Percentiles rank a stretch among this genome's conserved stretches.
phyloP scores from a whole-genome alignment of 2,329 filamentous ascomycete species.

The Alternaria sp. region DNA sequence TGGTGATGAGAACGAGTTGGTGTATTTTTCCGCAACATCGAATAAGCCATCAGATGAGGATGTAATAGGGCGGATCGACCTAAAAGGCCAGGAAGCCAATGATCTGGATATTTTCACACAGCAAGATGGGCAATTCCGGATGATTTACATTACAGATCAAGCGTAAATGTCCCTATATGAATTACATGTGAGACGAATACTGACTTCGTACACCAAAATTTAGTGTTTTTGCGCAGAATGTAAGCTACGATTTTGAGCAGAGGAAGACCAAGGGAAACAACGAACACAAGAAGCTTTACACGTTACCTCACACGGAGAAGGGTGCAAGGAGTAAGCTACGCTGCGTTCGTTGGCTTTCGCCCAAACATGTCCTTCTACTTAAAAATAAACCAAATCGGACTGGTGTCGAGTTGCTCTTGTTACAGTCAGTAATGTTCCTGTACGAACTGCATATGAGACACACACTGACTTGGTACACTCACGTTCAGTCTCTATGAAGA shows the following conservation, averaged over 20 bases:
- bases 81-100: slow-evolving; percentile 66
- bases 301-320: slow-evolving; percentile 41
- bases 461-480: too few relatives aligned
- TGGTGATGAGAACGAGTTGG: slow-evolving; percentile 74
- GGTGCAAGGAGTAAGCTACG: slow-evolving; percentile 62
- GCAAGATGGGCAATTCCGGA: slow-evolving; percentile 68
- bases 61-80: slow-evolving; percentile 62
- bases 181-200: too few relatives aligned
- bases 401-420: slow-evolving; percentile 64
- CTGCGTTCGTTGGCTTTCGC: slow-evolving; percentile 64
- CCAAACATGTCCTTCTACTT: slow-evolving; percentile 63
- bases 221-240: slow-evolving; percentile 73
- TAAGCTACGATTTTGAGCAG: slow-evolving; percentile 60
- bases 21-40: slow-evolving; percentile 75
- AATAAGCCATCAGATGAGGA: slow-evolving; percentile 59
- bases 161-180: too few relatives aligned
- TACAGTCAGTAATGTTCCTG: slow-evolving; percentile 46
- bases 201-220: slow-evolving; percentile 43
- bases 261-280: slow-evolving; percentile 49
- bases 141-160: slow-evolving; percentile 78
- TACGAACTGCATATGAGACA: too few relatives aligned
- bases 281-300: slow-evolving; percentile 42
- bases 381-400: slow-evolving; percentile 63
- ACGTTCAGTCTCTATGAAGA: slow-evolving; percentile 62
- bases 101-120: slow-evolving; percentile 75